Base-by-base conservation (phyloP, 208 protist genomes). In the Eutreptiella sp. region DNA sequence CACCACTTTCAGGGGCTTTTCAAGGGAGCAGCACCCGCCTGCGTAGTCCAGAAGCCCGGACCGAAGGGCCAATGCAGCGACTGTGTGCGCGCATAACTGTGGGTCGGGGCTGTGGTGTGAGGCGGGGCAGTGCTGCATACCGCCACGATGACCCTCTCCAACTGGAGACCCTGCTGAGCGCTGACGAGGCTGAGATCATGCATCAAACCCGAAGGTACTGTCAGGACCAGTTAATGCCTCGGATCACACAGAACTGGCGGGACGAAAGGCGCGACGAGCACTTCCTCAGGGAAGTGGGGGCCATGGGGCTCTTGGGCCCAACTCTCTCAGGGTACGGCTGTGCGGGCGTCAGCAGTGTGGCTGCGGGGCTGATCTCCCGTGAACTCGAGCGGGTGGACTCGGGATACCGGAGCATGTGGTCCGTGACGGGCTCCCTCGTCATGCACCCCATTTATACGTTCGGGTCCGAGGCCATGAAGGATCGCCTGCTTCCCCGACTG, bases 361-460 rank as follows among this genome's bases (percentile, higher is more conserved):
- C 74, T 1, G 85, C 87, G 45, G 87, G 87, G 47, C 71, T 93
- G 4, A 90, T 93, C 55, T 76, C 85, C 14, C 70, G 84, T 41
- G 87, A 80, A 58, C 67, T 93, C 1, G 88, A 92, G 45, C 29
- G 63, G 19, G 86, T 95, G 2, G 89, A 95, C 60, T 80, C 65
- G 59, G 83, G 73, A 32, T 95, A 93, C 61, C 79, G 90, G 32
- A 88, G 80, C 7, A 85, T 89, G 1, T 84, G 93, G 76, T 79
- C 58, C 34, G 89, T 95, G 32, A 87, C 94, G 70, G 87, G 76
- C 2, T 94, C 87, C 11, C 75, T 96, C 1, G 90, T 95, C 0
- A 95, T 96, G 90, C 72, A 89, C 54, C 88, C 90, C 4, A 94
- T 95, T 38, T 78, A 76, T 31, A 63, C 42, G 0, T 94, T 77